A percentile compares a stretch with the other conserved stretches of the same genome.
phyloP scores from a whole-genome alignment of 2,329 filamentous ascomycete species.

The Venturia aucupariae region DNA sequence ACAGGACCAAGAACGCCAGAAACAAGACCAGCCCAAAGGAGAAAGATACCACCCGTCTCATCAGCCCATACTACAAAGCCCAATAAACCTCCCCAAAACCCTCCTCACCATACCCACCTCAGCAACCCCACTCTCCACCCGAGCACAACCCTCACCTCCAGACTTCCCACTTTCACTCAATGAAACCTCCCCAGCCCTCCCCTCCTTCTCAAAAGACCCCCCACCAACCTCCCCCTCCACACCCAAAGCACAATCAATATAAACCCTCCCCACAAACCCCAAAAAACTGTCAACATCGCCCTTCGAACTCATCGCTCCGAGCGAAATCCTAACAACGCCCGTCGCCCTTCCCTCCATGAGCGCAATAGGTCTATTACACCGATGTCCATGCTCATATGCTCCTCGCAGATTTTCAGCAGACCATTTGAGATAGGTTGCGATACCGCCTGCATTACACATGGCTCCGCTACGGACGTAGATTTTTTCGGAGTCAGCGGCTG shows the following conservation, averaged over 20 bases:
- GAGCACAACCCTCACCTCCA: background rate
- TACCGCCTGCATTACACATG: constrained; percentile 46
- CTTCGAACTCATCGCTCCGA: constrained; percentile 53
- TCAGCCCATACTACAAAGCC: background rate
- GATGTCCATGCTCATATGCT: constrained; percentile 48
- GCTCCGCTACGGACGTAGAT: constrained; percentile 55
- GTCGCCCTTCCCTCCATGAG: constrained; percentile 47
- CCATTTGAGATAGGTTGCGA: constrained; percentile 39
- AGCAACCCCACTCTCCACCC: background rate
- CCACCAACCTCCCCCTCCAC: background rate
- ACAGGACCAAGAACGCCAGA: too few species aligned
- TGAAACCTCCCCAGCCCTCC: background rate
- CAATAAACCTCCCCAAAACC: background rate
- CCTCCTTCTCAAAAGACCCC: background rate
- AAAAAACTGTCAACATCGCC: constrained; percentile 45
- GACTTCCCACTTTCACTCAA: background rate
- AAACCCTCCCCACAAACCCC: constrained; percentile 30
- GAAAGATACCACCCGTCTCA: background rate
- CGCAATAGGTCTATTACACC: constrained; percentile 46
- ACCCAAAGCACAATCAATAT: background rate
- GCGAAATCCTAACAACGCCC: constrained; percentile 51
- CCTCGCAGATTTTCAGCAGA: constrained; percentile 46
- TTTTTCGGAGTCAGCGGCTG: constrained; percentile 42
- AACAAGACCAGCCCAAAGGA: too few species aligned
- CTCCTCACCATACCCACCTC: background rate